Base-by-base conservation (phyloP, 2,329 filamentous ascomycete species). In the Ophiostoma triangulosporum region DNA sequence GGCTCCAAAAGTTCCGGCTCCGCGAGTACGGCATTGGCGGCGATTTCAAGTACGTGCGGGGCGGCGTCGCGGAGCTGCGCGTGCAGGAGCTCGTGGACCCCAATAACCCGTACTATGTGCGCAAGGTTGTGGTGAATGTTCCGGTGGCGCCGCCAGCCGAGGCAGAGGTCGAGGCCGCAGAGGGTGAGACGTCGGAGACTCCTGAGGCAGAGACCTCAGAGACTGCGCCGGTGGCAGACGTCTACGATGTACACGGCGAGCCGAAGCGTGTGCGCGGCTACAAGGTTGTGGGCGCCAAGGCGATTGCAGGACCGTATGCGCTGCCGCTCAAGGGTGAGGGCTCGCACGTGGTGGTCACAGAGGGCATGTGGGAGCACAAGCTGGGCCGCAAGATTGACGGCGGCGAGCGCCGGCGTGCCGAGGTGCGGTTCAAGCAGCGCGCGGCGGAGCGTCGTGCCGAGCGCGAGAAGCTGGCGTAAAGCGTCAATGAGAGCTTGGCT, bases 321-420 rank as follows among this genome's bases (percentile, higher is more conserved):
- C 73, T 83, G 64, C 80, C 81, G 4, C 64, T 90, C 27, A 83
- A 85, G 67, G 78, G 78, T 1, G 76, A 79, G 1, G 81, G 80
- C 8, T 86, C 83, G 11, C 73, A 75, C 51, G 75, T 97, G 60
- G 74, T 75, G 58, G 76, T 87, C 22, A 80, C 83, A 54, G 90
- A 96, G 67, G 89, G 91, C 9, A 84, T 97, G 73, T 97, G 91
- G 93, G 91, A 97, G 73, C 76, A 89, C 63, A 83, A 78, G 65
- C 78, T 83, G 62, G 91, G 93, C 27, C 81, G 81, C 64, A 97
- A 97, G 82, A 83, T 98, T 60, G 90, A 97, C 69, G 93, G 93
- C 64, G 93, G 93, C 75, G 93, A 98, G 75, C 83, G 93, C 67
- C 80, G 93, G 69, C 82, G 79, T 67, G 86, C 85, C 15, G 84